A percentile compares a stretch with the other conserved stretches of the same genome.
Evolutionary conservation across 805 yeast genomes (phyloP).

Genomic region (Pichia nanzhaoensis): DNA sequence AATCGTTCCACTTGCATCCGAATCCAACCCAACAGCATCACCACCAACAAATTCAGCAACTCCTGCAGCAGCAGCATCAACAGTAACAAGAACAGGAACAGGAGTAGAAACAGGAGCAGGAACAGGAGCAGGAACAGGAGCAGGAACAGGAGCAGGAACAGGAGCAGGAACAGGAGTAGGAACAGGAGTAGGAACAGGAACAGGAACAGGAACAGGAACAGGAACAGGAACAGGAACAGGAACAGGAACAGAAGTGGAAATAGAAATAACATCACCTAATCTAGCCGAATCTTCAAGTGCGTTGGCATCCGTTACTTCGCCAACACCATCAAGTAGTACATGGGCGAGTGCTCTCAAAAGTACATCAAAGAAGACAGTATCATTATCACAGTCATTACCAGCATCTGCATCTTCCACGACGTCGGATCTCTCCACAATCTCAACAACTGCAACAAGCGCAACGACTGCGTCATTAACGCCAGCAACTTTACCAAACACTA

Average conservation of each 20-base stretch:
- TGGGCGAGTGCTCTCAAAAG: conserved; percentile 7
- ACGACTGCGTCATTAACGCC: neutral
- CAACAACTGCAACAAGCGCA: neutral
- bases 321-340: neutral
- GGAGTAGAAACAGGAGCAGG: neutral
- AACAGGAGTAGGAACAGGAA: too few relatives aligned
- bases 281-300: neutral
- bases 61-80: neutral
- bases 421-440: neutral
- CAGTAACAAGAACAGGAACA: neutral
- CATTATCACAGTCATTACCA: neutral
- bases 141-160: neutral
- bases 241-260: neutral
- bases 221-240: neutral
- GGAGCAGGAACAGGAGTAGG: neutral
- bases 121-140: neutral
- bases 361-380: neutral
- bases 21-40: neutral
- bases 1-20: neutral
- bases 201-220: neutral
- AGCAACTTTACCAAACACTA: neutral
- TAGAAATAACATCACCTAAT: neutral
- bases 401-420: neutral
- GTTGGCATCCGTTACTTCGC: neutral
- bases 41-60: neutral